Base-by-base conservation (phyloP, 1,139 yeast species). In the Zygosaccharomyces sapae region DNA sequence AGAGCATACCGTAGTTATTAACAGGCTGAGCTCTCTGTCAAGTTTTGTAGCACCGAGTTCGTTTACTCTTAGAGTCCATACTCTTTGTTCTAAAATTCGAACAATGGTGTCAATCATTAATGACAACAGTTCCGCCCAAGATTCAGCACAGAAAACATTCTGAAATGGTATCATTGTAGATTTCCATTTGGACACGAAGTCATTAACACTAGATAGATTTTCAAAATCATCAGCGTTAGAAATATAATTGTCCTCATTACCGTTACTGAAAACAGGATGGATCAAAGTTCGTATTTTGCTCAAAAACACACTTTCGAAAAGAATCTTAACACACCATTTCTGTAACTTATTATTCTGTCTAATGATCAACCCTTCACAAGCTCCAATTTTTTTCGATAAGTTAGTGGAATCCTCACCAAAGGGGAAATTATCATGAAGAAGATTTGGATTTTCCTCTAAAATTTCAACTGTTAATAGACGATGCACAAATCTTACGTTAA, bases 41-140 rank as follows among this genome's bases (percentile, higher is more conserved):
- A 92, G 70, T 54, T 83, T 84, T 33, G 89, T 76, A 0, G 95
- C 83, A 0, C 97, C 97, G 42, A 86, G 70, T 55, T 86, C 95
- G 58, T 86, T 89, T 52, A 88, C 80, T 45, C 80, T 80, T 38
- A 86, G 72, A 3, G 73, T 56, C 78, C 89, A 77, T 35, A 92
- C 71, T 57, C 82, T 81, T 55, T 77, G 75, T 59, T 89, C 96
- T 3, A 87, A 61, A 36, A 81, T 61, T 52, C 75, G 58, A 81
- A 67, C 61, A 73, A 65, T 16, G 70, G 57, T 33, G 74, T 74
- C 76, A 1, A 84, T 81, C 3, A 81, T 68, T 10, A 73, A 62
- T 12, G 75, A 65, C 34, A 86, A 67, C 34, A 87, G 68, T 44
- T 73, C 75, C 33, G 68, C 70, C 69, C 75, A 73, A 52, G 76